phyloP scores from a whole-genome alignment of 2,329 filamentous ascomycete species.

The Cercospora sp. region DNA sequence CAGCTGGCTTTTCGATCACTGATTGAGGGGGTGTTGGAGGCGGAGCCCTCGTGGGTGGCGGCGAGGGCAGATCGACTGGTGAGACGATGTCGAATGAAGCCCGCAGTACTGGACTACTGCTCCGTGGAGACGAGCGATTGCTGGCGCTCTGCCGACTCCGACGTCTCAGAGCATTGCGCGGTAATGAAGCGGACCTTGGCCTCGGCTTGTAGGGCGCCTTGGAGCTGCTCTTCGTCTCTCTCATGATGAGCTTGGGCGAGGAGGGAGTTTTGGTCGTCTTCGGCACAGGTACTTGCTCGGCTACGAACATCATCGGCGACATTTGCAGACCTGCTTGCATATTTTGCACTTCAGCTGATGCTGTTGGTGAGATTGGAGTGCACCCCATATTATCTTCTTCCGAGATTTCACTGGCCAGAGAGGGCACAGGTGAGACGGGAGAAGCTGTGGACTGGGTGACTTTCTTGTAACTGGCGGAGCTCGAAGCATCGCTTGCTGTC shows the following conservation, averaged over 20 bases:
- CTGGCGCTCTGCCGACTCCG: conserved; percentile 25
- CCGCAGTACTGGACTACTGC: conserved; percentile 18
- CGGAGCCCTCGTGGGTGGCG: conserved; percentile 36
- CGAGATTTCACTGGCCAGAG: conserved; percentile 22
- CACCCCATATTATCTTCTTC: conserved; percentile 30
- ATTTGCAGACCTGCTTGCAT: conserved; percentile 21
- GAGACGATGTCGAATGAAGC: conserved; percentile 28
- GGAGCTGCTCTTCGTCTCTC: conserved; percentile 26
- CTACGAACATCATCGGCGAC: conserved; percentile 40
- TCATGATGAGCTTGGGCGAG: conserved; percentile 34
- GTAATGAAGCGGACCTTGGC: conserved; percentile 36
- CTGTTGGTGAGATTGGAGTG: conserved; percentile 32
- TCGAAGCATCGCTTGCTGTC: conserved; percentile 29
- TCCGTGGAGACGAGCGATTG: conserved; percentile 23
- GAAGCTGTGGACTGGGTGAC: conserved; percentile 31
- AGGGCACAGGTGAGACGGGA: conserved; percentile 35
- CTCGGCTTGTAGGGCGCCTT: conserved; percentile 33
- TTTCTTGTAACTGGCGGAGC: conserved; percentile 35
- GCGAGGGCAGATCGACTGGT: conserved; percentile 33
- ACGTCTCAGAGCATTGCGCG: conserved; percentile 26
- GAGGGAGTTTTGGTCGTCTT: conserved; percentile 31
- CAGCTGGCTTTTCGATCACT: conserved; percentile 30
- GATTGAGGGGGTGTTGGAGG: conserved; percentile 39
- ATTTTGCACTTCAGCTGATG: conserved; percentile 21
- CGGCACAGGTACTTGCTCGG: conserved; percentile 37